A percentile compares a stretch with the other conserved stretches of the same genome.
Conservation (phyloP, 768 basidiomycete genomes). For the Tricholomella constricta region DNA sequence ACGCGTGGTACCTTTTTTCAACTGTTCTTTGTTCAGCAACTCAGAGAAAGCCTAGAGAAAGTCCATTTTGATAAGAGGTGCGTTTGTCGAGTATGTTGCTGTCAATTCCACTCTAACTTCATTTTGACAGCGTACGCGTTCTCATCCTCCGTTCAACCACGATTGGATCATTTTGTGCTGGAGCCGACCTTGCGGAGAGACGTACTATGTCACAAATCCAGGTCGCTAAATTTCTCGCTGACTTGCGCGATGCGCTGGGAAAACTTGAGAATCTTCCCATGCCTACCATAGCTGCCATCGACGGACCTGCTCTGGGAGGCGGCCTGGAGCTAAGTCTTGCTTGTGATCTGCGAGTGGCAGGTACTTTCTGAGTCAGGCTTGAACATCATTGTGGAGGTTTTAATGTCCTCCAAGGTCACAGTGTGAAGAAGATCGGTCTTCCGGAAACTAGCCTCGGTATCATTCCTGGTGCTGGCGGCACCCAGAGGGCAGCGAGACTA, state of each 20-base stretch:
- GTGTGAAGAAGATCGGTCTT: constrained; percentile 83
- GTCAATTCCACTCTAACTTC: constrained; percentile 4
- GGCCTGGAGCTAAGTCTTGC: constrained; percentile 86
- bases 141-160: constrained; percentile 83
- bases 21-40: constrained; percentile 49
- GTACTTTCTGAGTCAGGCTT: constrained; percentile 42
- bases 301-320: constrained; percentile 93
- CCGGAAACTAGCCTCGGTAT: constrained; percentile 81
- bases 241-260: constrained; percentile 69
- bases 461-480: constrained; percentile 90
- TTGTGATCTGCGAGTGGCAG: constrained; percentile 89
- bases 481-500: constrained; percentile 78
- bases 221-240: constrained; percentile 75
- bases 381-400: neutral
- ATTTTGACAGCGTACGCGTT: constrained; percentile 59
- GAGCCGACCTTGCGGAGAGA: constrained; percentile 86
- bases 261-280: constrained; percentile 82
- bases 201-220: constrained; percentile 77
- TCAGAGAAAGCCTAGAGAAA: constrained; percentile 66
- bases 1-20: neutral
- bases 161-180: constrained; percentile 84
- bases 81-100: neutral
- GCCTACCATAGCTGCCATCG: constrained; percentile 91
- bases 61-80: constrained; percentile 71
- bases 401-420: constrained; percentile 42